Conservation (phyloP, 345 rosid genomes). For the Arabidopsis arenosa region DNA sequence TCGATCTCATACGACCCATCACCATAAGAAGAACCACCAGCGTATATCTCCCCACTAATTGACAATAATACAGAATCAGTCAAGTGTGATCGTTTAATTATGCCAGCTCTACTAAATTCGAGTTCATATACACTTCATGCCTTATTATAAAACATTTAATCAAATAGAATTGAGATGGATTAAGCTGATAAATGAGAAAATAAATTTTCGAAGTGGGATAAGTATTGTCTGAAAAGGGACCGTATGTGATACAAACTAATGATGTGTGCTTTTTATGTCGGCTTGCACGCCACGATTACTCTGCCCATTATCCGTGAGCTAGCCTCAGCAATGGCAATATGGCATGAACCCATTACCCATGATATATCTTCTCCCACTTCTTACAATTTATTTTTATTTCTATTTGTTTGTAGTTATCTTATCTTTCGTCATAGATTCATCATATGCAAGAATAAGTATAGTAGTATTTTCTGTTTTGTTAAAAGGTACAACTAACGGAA, state of each 20-base stretch:
- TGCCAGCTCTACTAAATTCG: background rate
- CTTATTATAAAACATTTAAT: background rate
- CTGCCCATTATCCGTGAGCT: conserved; percentile 31
- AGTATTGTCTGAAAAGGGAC: conserved; percentile 3
- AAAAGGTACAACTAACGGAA: background rate
- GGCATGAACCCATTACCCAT: conserved; percentile 20
- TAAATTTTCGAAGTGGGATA: conserved; percentile 17
- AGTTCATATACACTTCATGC: background rate
- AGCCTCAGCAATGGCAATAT: conserved; percentile 25
- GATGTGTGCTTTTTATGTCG: conserved; percentile 34
- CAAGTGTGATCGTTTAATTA: background rate
- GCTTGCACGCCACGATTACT: conserved; percentile 44
- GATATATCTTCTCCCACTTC: conserved; percentile 11
- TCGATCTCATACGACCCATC: no score
- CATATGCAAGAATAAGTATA: conserved; percentile 7
- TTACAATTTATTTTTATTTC: background rate
- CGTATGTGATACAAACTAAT: conserved; percentile 10
- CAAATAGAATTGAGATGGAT: background rate
- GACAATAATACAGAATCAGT: background rate
- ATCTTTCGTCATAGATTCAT: conserved; percentile 4
- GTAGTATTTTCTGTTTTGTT: background rate
- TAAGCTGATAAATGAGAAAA: conserved; percentile 15
- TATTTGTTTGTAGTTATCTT: conserved; percentile 12
- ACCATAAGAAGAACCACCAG: no score
- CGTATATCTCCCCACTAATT: no score